Conservation (phyloP, 768 basidiomycete genomes). For the Leccinum aurantiacum region DNA sequence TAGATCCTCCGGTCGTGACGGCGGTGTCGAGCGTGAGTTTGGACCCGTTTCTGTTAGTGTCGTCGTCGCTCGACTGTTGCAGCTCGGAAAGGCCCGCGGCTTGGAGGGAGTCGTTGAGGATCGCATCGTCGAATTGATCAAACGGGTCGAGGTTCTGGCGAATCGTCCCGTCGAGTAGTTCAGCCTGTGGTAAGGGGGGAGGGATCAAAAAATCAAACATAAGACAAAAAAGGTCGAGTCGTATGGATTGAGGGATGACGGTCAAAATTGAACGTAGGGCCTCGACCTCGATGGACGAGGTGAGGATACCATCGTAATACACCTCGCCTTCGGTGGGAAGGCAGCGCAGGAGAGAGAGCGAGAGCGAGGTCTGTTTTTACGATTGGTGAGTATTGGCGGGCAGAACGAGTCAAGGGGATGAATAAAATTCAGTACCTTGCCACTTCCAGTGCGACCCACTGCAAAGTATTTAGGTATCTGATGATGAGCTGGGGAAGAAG, state of each 20-base stretch:
- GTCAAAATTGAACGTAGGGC: constrained; percentile 57
- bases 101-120: constrained; percentile 40
- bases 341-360: constrained; percentile 49
- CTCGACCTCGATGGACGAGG: constrained; percentile 51
- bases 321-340: constrained; percentile 52
- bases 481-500: neutral
- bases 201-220: neutral
- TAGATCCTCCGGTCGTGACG: constrained; percentile 38
- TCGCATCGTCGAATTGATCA: constrained; percentile 45
- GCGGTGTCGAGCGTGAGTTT: constrained; percentile 43
- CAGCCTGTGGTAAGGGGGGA: constrained; percentile 21
- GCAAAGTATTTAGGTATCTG: neutral
- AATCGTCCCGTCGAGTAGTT: constrained; percentile 44
- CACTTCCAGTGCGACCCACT: constrained; percentile 12
- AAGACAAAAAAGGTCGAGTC: neutral
- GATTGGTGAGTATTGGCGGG: neutral
- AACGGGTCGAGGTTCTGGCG: constrained; percentile 53
- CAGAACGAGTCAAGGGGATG: neutral
- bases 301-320: constrained; percentile 52
- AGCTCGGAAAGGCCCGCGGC: constrained; percentile 38
- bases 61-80: constrained; percentile 16
- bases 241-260: constrained; percentile 47
- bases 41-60: neutral
- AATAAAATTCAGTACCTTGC: constrained; percentile 1
- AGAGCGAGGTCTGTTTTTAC: constrained; percentile 44